Base-by-base conservation (phyloP, 2,329 filamentous ascomycete genomes). In the Fusarium coffeatum region DNA sequence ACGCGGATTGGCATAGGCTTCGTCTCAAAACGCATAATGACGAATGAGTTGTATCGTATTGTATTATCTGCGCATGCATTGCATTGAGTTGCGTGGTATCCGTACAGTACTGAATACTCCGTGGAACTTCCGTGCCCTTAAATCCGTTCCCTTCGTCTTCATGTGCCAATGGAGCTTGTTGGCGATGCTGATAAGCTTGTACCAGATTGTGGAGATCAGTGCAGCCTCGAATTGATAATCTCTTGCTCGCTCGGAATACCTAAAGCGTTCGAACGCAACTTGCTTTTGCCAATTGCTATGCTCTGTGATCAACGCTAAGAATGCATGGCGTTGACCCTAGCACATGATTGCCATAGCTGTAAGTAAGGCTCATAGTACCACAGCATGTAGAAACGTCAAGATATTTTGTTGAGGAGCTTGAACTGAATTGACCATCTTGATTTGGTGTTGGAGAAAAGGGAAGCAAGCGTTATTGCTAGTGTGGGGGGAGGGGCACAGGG, bases 21-120 rank as follows among this genome's bases (percentile, higher is more conserved):
- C 43, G 51, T 47, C 25, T 57, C 48, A 43, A 65, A 68, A 65
- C 59, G 67, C 55, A 70, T 49, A 47, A 71, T 71, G 68, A 71
- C 68, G 68, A n/a, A 42, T 47, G 45, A 28, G 45, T 7, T 37
- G 34, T 30, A 49, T 58, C 47, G 49, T 48, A 53, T 56, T 53
- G 51, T 47, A 47, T 61, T 47, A 47, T 61, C 34, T 59, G 40
- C 13, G 42, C 27, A 7, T 53, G 27, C 22, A 45, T 56, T 67
- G 46, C 63, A 57, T 67, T 46, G 25, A 46, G 23, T 57, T 64
- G 42, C 18, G n/a, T 43, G 23, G 46, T 41, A 30, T 63, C 13
- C 16, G 13, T 34, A 47, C 30, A 40, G 49, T 13, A 13, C 45
- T 47, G 22, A 40, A 46, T 13, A 13, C 45, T 47, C 27, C 8